phyloP scores from a whole-genome alignment of 2,329 filamentous ascomycete genomes.

The Neofusicoccum ribis region DNA sequence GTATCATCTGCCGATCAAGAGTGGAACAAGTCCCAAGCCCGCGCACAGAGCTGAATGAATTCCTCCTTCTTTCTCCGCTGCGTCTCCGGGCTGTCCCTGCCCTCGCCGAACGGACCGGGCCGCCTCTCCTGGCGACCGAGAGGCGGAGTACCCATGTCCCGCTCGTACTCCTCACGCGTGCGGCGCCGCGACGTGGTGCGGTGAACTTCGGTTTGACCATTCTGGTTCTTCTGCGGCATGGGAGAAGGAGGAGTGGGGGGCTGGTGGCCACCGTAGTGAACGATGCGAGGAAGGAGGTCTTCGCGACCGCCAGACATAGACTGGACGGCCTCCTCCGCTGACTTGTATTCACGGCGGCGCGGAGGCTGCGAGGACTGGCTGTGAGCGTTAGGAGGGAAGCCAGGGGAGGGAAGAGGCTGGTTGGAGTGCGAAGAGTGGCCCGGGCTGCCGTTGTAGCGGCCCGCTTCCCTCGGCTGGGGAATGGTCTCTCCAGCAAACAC shows the following conservation, averaged over 20 bases:
- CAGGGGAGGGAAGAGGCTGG: slow-evolving; percentile 74
- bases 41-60: slow-evolving; percentile 80
- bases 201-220: slow-evolving; percentile 32
- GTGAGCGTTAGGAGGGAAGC: slow-evolving; percentile 61
- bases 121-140: slow-evolving; percentile 61
- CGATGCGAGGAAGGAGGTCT: slow-evolving; percentile 86
- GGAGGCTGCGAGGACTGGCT: slow-evolving; percentile 46
- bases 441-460: slow-evolving; percentile 61
- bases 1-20: slow-evolving; percentile 54
- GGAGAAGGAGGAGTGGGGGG: slow-evolving; percentile 89
- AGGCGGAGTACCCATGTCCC: slow-evolving; percentile 81
- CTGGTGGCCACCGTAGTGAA: slow-evolving; percentile 93
- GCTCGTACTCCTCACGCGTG: slow-evolving; percentile 85
- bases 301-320: slow-evolving; percentile 88
- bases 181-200: slow-evolving; percentile 68
- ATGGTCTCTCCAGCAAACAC: slow-evolving; percentile 83
- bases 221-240: slow-evolving; percentile 49
- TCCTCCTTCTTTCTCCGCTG: slow-evolving; percentile 87
- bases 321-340: slow-evolving; percentile 91
- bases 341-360: slow-evolving; percentile 84
- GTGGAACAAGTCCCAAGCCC: slow-evolving; percentile 97
- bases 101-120: slow-evolving; percentile 71
- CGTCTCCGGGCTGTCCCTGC: slow-evolving; percentile 79
- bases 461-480: slow-evolving; percentile 41
- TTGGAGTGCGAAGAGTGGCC: slow-evolving; percentile 65